phyloP scores from a whole-genome alignment of 2,329 filamentous ascomycete genomes.

The Pseudopithomyces maydicus region DNA sequence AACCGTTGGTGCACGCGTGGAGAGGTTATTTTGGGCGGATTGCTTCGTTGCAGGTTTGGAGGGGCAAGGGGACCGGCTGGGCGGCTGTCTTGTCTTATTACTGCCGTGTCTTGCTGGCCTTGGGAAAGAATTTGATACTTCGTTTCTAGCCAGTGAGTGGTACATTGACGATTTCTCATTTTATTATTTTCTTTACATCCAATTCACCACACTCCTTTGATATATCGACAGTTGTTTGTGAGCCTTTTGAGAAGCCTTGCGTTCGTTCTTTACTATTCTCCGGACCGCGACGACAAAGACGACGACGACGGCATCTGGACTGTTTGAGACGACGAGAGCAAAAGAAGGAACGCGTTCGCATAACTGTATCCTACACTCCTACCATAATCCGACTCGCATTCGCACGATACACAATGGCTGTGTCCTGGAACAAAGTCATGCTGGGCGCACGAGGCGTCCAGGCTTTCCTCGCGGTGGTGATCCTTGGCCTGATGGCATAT shows the following conservation, averaged over 20 bases:
- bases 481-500: constrained; percentile 76
- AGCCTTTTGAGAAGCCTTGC: constrained; percentile 21
- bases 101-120: background rate
- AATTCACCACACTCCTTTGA: constrained; percentile 1
- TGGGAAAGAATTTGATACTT: too few species aligned
- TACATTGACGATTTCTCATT: too few species aligned
- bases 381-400: background rate
- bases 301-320: too few species aligned
- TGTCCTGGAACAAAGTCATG: constrained; percentile 31
- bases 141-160: too few species aligned
- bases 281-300: background rate
- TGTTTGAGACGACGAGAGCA: background rate
- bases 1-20: constrained; percentile 1
- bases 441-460: constrained; percentile 71
- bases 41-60: background rate
- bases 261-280: constrained; percentile 9
- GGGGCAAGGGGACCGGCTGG: background rate
- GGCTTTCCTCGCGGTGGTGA: constrained; percentile 70
- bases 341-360: background rate
- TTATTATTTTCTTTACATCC: background rate
- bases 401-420: background rate
- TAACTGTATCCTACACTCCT: background rate
- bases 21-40: constrained; percentile 5
- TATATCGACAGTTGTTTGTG: background rate
- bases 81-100: background rate